Conservation (phyloP, 257 asterid species). For the Solanum ahanhuiri region DNA sequence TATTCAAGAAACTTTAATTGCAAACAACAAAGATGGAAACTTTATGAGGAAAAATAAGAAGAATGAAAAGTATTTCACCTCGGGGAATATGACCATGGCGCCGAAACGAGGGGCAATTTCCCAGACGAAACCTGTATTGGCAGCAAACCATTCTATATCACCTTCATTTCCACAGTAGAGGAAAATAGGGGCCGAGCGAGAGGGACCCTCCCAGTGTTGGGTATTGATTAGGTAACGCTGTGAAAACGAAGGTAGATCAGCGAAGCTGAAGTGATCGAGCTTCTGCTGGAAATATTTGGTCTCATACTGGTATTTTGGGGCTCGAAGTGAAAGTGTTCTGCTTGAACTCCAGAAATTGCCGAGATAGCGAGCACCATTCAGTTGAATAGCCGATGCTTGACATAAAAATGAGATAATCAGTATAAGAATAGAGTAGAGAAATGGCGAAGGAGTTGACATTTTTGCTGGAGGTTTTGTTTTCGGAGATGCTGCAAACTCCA, state of each 20-base stretch:
- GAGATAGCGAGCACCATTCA: constrained; percentile 25
- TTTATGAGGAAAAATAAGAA: background rate
- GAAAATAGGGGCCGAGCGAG: constrained; percentile 53
- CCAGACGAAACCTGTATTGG: constrained; percentile 80
- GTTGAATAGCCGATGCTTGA: constrained; percentile 8
- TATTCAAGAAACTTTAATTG: background rate
- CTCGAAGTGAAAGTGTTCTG: background rate
- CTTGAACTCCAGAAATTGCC: constrained; percentile 20
- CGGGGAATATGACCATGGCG: constrained; percentile 82
- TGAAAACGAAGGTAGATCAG: constrained; percentile 42
- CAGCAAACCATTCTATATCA: constrained; percentile 89
- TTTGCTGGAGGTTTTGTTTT: background rate
- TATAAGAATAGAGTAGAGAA: constrained; percentile 15
- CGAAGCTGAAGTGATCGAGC: constrained; percentile 89
- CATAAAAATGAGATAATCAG: constrained; percentile 8
- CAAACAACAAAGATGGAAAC: background rate
- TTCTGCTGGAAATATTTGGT: constrained; percentile 61
- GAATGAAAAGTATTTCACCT: constrained; percentile 25
- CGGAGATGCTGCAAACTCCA: background rate
- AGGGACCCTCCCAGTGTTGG: constrained; percentile 67
- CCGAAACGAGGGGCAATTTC: constrained; percentile 75
- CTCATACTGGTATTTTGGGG: constrained; percentile 47
- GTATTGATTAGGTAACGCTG: constrained; percentile 77
- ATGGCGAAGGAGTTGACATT: constrained; percentile 29
- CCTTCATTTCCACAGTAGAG: constrained; percentile 95